Percentiles rank a stretch among this genome's conserved stretches.
phyloP scores from a whole-genome alignment of 495 filamentous ascomycete species.

The Patellaria atrata region DNA sequence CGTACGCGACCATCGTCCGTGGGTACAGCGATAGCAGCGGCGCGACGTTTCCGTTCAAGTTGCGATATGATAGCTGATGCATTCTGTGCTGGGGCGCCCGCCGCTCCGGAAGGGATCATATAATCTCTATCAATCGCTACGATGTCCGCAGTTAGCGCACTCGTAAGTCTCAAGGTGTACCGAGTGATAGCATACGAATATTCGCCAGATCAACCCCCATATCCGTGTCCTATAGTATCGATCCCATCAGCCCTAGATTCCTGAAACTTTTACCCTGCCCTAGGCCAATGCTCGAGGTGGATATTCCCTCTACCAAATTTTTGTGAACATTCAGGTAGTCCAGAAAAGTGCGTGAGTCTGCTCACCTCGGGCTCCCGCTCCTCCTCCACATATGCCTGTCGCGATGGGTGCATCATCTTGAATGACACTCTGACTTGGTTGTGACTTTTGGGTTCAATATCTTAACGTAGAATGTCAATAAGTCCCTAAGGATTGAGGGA shows the following conservation, averaged over 20 bases:
- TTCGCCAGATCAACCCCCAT: constrained; percentile 61
- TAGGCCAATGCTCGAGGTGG: constrained; percentile 4
- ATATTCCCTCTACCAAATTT: constrained; percentile 5
- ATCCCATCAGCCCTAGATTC: constrained; percentile 3
- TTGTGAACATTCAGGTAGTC: constrained; percentile 17
- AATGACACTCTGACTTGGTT: no score
- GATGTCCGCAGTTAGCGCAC: neutral
- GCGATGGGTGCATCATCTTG: constrained; percentile 75
- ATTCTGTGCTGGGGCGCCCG: constrained; percentile 72
- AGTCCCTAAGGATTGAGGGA: no score
- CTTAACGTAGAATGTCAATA: no score
- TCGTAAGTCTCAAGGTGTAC: neutral
- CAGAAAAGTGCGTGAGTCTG: constrained; percentile 12
- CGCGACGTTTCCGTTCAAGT: constrained; percentile 76
- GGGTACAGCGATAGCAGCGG: constrained; percentile 83
- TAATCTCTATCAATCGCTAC: constrained; percentile 76
- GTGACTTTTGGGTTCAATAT: no score
- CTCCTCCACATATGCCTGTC: constrained; percentile 95
- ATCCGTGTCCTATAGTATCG: constrained; percentile 35
- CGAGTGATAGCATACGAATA: constrained; percentile 44
- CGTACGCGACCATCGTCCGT: constrained; percentile 88
- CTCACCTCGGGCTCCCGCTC: constrained; percentile 54
- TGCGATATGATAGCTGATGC: constrained; percentile 81
- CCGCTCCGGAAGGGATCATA: constrained; percentile 52
- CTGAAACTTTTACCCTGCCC: constrained; percentile 3